Evolutionary conservation across 495 filamentous ascomycete genomes (phyloP), one percentile per base, ranked within the genome.

Genomic region (Neurospora africana): DNA sequence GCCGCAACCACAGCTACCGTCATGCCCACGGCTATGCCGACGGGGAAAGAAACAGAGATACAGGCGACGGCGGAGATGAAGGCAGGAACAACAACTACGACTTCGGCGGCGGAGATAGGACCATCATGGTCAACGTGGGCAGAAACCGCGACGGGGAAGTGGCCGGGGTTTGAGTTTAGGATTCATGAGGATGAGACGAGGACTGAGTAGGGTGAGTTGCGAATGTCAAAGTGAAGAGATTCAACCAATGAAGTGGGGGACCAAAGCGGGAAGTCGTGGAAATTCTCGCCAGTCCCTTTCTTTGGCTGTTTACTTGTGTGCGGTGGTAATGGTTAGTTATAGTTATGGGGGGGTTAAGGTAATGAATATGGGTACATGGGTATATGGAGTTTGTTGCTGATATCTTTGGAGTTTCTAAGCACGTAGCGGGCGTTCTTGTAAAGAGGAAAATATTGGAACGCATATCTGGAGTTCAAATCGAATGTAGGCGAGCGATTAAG

Each of bases 131-230:
- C 9, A 7, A 17, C 11, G 13, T 61, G 53, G 53, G 53, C 27
- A 70, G 41, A 17, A 19, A 58, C 11, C 21, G 70, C 40, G 13
- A 38, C 10, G 36, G 70, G 19, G 69, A 58, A 15, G 43, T 11
- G 23, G n/a, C 44, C 9, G 5, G 65, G 15, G 19, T 72, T 75
- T 71, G 78, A 75, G 68, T 80, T 80, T 44, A 8, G 38, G 69
- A 76, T 80, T 44, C 74, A 80, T 71, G 78, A 80, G 65, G 78
- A 79, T 69, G 73, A 69, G 33, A 73, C 69, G 13, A 30, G 53
- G 6, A 61, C 23, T 33, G 53, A 15, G 23, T 5, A 53, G 21
- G 27, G 27, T 5, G 27, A 8, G 0, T 33, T 33, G 13, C 4
- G 3, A 27, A 33, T 19, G 53, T 61, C 13, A 8, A 33, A 33